A percentile compares a stretch with the other conserved stretches of the same genome.
These are phyloP conservation scores for Melaleuca alternifolia DNA, from an alignment of 345 rosid species.

Conservation along the genomic window DNA sequence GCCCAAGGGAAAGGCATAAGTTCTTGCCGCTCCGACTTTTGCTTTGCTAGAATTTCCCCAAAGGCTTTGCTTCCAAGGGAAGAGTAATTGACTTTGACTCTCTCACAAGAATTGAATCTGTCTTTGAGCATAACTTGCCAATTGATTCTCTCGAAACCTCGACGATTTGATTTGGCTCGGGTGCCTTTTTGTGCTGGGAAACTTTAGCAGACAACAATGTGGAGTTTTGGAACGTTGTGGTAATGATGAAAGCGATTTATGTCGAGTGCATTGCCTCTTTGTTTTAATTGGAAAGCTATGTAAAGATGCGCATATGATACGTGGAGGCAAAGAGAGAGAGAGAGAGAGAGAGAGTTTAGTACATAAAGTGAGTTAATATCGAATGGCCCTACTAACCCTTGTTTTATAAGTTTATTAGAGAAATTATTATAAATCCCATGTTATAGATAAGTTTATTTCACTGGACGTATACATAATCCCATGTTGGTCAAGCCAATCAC, in stretches of 20 bases:
- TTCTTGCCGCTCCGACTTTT: not conserved
- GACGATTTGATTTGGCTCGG: not conserved
- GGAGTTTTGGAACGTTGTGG: not conserved
- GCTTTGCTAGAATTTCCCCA: not conserved
- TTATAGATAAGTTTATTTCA: too few species aligned
- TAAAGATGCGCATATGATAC: not conserved
- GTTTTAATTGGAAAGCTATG: not conserved
- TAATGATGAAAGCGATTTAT: not conserved
- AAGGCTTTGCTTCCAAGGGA: not conserved
- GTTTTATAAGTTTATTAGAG: not conserved
- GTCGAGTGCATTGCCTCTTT: not conserved
- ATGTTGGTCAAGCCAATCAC: not conserved
- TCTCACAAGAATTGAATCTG: not conserved
- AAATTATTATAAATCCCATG: not conserved
- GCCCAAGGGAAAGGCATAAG: not conserved
- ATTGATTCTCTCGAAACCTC: not conserved
- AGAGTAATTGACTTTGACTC: not conserved
- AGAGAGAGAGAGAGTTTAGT: not conserved
- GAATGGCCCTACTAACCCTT: not conserved
- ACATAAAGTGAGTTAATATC: not conserved
- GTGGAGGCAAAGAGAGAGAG: not conserved
- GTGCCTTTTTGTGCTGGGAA: not conserved
- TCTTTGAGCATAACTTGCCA: not conserved
- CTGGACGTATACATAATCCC: not conserved
- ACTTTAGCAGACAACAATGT: not conserved